Evolutionary conservation across 495 filamentous ascomycete species (phyloP).

Genomic region (Penicillium robsamsonii): DNA sequence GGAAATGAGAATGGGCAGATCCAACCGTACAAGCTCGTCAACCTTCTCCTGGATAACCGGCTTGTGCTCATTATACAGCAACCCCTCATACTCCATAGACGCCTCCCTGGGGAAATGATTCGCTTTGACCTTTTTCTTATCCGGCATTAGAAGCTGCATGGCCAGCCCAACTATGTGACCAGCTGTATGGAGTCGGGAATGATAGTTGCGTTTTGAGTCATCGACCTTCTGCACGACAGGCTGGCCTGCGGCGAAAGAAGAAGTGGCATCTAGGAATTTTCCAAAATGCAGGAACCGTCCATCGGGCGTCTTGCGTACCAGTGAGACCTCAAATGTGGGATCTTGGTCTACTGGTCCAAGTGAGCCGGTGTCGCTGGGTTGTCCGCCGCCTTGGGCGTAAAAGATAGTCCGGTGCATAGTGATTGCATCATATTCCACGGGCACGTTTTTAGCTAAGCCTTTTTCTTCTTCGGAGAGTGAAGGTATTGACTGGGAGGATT

Average conservation of each 20-base stretch:
- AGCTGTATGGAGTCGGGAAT: conserved; percentile 62
- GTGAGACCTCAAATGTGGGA: conserved; percentile 46
- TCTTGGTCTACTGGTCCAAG: conserved; percentile 36
- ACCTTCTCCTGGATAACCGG: conserved; percentile 54
- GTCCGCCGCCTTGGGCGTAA: conserved; percentile 64
- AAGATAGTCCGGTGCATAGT: conserved; percentile 59
- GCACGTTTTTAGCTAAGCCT: conserved; percentile 24
- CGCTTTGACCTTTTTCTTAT: conserved; percentile 60
- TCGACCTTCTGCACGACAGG: conserved; percentile 53
- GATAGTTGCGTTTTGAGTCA: conserved; percentile 50
- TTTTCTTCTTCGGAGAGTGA: conserved; percentile 47
- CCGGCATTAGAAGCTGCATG: conserved; percentile 50
- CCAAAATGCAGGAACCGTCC: conserved; percentile 60
- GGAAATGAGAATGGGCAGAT: conserved; percentile 53
- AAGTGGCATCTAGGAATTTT: conserved; percentile 34
- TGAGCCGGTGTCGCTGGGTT: conserved; percentile 58
- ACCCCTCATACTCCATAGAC: conserved; percentile 57
- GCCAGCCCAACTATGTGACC: conserved; percentile 63
- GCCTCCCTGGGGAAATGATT: conserved; percentile 61
- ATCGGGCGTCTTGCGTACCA: conserved; percentile 47
- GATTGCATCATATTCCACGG: conserved; percentile 32
- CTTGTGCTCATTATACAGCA: conserved; percentile 59
- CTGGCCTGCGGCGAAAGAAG: conserved; percentile 36
- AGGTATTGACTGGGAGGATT: conserved; percentile 45
- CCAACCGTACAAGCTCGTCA: conserved; percentile 50